Evolutionary conservation across 2,329 filamentous ascomycete species (phyloP).

Genomic region (Pseudocercospora musae): DNA sequence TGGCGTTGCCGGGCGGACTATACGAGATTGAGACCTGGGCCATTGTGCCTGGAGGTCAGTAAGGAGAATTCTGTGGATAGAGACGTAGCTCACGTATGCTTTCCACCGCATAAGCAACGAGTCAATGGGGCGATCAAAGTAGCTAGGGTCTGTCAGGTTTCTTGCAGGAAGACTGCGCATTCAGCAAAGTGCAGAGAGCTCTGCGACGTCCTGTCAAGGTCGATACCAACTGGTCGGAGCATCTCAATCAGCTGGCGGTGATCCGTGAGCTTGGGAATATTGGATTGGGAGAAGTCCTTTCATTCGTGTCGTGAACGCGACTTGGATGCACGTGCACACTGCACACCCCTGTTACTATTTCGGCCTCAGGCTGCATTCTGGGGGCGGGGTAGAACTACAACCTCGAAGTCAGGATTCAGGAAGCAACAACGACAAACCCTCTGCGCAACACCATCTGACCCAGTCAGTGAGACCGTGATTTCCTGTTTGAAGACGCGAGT

Average conservation of each 20-base stretch:
- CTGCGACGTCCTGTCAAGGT: too few relatives aligned
- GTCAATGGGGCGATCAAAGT: too few relatives aligned
- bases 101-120: too few relatives aligned
- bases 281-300: too few relatives aligned
- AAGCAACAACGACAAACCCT: background rate
- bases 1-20: conserved; percentile 15
- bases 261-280: too few relatives aligned
- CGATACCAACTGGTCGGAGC: too few relatives aligned
- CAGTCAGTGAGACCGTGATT: background rate
- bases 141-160: too few relatives aligned
- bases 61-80: background rate
- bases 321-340: too few relatives aligned
- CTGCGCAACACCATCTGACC: background rate
- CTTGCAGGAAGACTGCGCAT: too few relatives aligned
- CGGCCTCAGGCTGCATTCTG: background rate
- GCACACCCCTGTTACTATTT: background rate
- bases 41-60: conserved; percentile 12
- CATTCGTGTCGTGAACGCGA: too few relatives aligned
- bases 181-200: too few relatives aligned
- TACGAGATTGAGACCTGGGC: conserved; percentile 24
- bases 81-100: background rate
- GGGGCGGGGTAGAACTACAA: background rate
- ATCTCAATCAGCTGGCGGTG: too few relatives aligned
- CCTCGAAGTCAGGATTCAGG: background rate
- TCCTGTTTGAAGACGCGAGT: background rate